phyloP scores from a whole-genome alignment of 371 early-diverging fungal genomes.

The Mortierella sp. region DNA sequence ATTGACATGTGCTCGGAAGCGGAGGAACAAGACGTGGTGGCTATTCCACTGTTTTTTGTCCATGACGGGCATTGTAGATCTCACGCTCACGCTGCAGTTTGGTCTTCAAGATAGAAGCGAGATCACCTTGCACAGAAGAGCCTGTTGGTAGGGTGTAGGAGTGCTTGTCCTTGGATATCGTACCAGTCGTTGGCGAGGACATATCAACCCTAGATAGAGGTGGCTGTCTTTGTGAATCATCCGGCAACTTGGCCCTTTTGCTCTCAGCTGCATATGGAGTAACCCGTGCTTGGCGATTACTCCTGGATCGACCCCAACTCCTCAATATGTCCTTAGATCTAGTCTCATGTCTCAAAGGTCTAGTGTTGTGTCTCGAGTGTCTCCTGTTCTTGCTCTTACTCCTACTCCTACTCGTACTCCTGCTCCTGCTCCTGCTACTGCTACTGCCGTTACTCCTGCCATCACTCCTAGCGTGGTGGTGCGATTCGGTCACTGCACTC shows the following conservation, averaged over 20 bases:
- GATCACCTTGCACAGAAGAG: not conserved
- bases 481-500: not conserved
- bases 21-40: too few species aligned
- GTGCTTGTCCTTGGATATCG: not conserved
- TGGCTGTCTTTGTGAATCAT: too few species aligned
- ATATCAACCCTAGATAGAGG: too few species aligned
- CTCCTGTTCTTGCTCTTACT: constrained; percentile 9
- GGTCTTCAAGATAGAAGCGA: constrained; percentile 11
- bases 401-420: constrained; percentile 7
- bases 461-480: not conserved
- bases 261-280: not conserved
- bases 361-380: too few species aligned
- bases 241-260: not conserved
- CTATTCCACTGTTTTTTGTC: not conserved
- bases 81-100: constrained; percentile 29
- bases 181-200: not conserved
- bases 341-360: not conserved
- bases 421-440: constrained; percentile 8
- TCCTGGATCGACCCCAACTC: not conserved
- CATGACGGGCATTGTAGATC: constrained; percentile 12
- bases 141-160: not conserved
- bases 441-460: constrained; percentile 4
- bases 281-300: not conserved
- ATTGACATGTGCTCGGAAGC: too few species aligned
- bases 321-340: not conserved